Evolutionary conservation across 768 basidiomycete species (phyloP), one percentile per base, ranked within the genome.

Genomic region (Clitopilus hobsonii): DNA sequence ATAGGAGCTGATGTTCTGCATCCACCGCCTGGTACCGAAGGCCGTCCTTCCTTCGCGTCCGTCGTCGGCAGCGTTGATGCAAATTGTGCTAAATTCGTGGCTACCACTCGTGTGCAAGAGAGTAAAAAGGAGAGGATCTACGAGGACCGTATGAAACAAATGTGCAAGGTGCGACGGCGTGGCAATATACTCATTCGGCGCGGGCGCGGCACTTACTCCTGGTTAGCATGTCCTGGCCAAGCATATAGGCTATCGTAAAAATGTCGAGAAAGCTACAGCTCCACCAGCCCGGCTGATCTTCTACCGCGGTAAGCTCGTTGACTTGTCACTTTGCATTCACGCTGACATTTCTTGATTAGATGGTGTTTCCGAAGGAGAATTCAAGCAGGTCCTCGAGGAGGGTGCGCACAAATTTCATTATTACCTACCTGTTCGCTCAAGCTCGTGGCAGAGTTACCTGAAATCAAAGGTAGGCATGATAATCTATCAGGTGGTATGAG

Each of bases 1-100:
- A n/a, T n/a, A 87, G 84, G 87, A 52, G 89, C 89, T 6, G 89
- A 91, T 65, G 86, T 88, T 16, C 86, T 87, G 18, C 90, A 92
- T 61, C 89, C 90, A 0, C 80, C 87, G 1, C 89, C 91, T 3
- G 89, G 89, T 5, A 77, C 85, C 0, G 41, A 45, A 20, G 41
- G 10, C 5, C 78, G 85, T 0, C 90, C 91, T 0, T 92, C 90
- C 0, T 91, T 87, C 64, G 84, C 91, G 0, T 73, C 88, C 0
- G 74, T 92, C 2, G 90, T 92, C 4, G 88, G 78, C 3, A 91
- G 83, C 55, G 82, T 92, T 20, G 91, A 92, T 64, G 75, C 79
- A 0, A 78, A 87, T 53, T 77, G 77, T 1, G 83, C 87, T 1
- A 89, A 89, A 60, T 92, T 90, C 56, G 66, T 74, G 6, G 73